phyloP scores from a whole-genome alignment of 805 yeast genomes.

The Ogataea parapolymorpha region DNA sequence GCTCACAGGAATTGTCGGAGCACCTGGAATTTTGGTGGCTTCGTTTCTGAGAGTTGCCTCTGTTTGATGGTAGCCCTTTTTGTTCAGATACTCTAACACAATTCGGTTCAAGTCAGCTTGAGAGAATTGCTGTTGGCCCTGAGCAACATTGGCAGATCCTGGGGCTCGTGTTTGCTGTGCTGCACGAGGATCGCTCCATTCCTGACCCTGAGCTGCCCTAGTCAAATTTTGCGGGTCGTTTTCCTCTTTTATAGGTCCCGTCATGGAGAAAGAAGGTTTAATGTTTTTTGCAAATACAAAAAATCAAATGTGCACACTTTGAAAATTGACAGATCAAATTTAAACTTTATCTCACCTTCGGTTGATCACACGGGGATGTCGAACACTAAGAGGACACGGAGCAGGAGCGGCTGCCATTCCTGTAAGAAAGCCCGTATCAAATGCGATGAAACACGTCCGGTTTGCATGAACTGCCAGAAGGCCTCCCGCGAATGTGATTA shows the following conservation, averaged over 20 bases:
- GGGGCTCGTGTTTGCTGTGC: conserved; percentile 9
- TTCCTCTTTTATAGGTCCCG: conserved; percentile 19
- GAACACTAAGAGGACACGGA: conserved; percentile 36
- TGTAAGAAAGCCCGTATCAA: conserved; percentile 63
- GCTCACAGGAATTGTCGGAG: conserved; percentile 46
- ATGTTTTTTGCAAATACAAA: conserved; percentile 5
- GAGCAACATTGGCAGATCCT: conserved; percentile 7
- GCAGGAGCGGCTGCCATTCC: conserved; percentile 57
- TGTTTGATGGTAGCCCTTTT: conserved; percentile 91
- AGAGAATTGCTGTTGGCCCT: conserved; percentile 41
- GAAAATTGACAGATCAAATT: conserved; percentile 1
- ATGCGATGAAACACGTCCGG: conserved; percentile 67
- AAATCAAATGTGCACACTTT: not conserved
- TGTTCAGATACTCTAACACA: conserved; percentile 87
- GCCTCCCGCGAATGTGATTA: conserved; percentile 55
- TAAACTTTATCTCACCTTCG: not conserved
- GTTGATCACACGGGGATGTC: conserved; percentile 2
- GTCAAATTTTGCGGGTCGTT: conserved; percentile 9
- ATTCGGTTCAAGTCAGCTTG: conserved; percentile 88
- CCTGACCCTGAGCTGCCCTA: conserved; percentile 9
- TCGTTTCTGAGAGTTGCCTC: conserved; percentile 93
- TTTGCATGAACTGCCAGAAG: conserved; percentile 54
- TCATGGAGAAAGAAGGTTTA: conserved; percentile 8
- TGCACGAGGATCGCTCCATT: conserved; percentile 5
- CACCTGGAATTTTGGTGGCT: conserved; percentile 55